Percentiles rank a stretch among this genome's conserved stretches.
phyloP scores from a whole-genome alignment of 495 filamentous ascomycete species.

The Thermothielavioides terrestris region DNA sequence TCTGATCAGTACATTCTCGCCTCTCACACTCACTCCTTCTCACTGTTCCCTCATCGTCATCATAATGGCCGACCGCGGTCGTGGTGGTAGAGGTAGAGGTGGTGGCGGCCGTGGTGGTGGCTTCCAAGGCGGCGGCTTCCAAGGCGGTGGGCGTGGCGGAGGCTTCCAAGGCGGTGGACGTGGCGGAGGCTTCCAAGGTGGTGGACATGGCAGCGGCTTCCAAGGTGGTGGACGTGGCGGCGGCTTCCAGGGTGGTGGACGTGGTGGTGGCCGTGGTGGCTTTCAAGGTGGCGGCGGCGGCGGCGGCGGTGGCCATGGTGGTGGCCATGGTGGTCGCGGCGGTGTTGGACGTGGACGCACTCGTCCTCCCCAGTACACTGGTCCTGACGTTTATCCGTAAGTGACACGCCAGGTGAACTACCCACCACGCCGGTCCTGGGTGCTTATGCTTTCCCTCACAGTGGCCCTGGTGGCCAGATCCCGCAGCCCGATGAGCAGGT shows the following conservation, averaged over 20 bases:
- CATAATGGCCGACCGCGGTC: slow-evolving; percentile 1
- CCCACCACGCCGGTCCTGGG: background rate
- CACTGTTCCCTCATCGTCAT: background rate
- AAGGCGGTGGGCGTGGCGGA: slow-evolving; percentile 19
- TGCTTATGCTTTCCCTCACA: slow-evolving; percentile 4
- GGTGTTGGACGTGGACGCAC: slow-evolving; percentile 13
- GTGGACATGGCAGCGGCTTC: slow-evolving; percentile 13
- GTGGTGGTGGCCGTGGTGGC: slow-evolving; percentile 14
- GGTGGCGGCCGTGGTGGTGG: slow-evolving; percentile 17
- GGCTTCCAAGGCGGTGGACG: slow-evolving; percentile 14
- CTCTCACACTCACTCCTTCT: background rate
- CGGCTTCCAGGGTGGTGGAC: slow-evolving; percentile 21
- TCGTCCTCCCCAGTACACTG: slow-evolving; percentile 17
- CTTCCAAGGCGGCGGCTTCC: slow-evolving; percentile 19
- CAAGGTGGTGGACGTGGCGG: slow-evolving; percentile 20
- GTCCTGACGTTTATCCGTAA: slow-evolving; percentile 28
- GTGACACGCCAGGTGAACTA: background rate
- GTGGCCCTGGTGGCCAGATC: slow-evolving; percentile 2
- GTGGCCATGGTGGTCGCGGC: slow-evolving; percentile 17
- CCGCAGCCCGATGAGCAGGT: slow-evolving; percentile 24
- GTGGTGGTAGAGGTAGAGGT: slow-evolving; percentile 12
- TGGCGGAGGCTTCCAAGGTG: slow-evolving; percentile 17
- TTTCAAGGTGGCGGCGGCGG: slow-evolving; percentile 21
- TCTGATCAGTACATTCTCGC: background rate
- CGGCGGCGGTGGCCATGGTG: slow-evolving; percentile 4